Base-by-base conservation (phyloP, 1,139 yeast species). In the Diutina ranongensis region DNA sequence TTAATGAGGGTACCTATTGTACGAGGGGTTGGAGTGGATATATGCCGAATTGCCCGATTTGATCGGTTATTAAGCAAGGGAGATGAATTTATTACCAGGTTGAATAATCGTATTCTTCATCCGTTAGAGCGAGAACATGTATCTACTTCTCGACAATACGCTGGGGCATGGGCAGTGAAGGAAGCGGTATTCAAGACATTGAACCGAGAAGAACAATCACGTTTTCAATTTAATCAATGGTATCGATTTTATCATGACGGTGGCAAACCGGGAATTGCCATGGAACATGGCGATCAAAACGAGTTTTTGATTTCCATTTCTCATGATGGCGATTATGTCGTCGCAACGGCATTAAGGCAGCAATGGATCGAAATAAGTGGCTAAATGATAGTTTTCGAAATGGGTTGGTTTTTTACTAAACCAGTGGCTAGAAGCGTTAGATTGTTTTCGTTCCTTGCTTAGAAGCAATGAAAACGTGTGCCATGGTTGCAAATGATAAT, bases 131-230 rank as follows among this genome's bases (percentile, higher is more conserved):
- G 3, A 54, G 58, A 28, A 59, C 82, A 2, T 13, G 82, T 10
- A 66, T 82, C 31, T 78, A 82, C 57, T 71, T 72, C 0, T 50
- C 51, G 3, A 59, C 67, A 47, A 56, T 57, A 84, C 20, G 76
- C 88, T 0, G 80, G 82, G 0, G 63, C 63, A 10, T 84, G 94
- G 94, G 83, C 89, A 8, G 66, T 76, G 25, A 85, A 84, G 54
- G 95, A 84, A 55, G 92, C 94, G 0, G 57, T 83, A 4, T 84
- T 67, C 60, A 84, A 84, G 58, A 68, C 83, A 0, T 60, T 85
- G 48, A 76, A 71, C 44, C 49, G 57, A 0, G 51, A 50, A 1
- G 74, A 73, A 44, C 94, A 85, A 57, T 47, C 50, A 13, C 13
- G 21, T 4, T 83, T 83, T 55, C 62, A 61, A 44, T 82, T 85